Conservation (phyloP, 2,329 filamentous ascomycete genomes). For the Colletotrichum horii region DNA sequence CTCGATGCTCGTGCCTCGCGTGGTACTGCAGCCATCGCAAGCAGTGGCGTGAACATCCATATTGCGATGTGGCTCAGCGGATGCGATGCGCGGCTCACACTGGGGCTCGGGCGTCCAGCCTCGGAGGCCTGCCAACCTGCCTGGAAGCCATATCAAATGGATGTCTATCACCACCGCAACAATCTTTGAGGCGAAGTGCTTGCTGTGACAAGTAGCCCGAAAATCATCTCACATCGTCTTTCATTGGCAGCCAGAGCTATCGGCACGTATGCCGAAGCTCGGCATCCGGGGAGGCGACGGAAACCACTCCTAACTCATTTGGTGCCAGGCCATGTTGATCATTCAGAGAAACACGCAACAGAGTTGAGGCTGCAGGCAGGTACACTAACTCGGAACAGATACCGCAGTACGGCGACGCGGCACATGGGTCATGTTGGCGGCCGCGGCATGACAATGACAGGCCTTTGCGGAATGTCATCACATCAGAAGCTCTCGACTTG, state of each 20-base stretch:
- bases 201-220: background rate
- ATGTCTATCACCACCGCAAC: background rate
- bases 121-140: background rate
- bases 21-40: background rate
- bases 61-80: background rate
- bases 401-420: background rate
- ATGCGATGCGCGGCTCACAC: background rate
- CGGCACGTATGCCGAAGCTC: conserved; percentile 10
- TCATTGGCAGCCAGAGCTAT: background rate
- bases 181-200: background rate
- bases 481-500: background rate
- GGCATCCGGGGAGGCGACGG: background rate
- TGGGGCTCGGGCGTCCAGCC: background rate
- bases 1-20: background rate
- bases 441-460: conserved; percentile 3
- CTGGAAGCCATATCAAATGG: background rate
- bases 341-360: background rate
- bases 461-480: background rate
- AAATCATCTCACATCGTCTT: background rate
- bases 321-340: conserved; percentile 8
- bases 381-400: conserved; percentile 3
- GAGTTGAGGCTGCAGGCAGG: conserved; percentile 7
- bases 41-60: background rate
- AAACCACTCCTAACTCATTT: background rate
- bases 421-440: background rate